phyloP scores from a whole-genome alignment of 495 filamentous ascomycete species.

The Penicillium argentinense region DNA sequence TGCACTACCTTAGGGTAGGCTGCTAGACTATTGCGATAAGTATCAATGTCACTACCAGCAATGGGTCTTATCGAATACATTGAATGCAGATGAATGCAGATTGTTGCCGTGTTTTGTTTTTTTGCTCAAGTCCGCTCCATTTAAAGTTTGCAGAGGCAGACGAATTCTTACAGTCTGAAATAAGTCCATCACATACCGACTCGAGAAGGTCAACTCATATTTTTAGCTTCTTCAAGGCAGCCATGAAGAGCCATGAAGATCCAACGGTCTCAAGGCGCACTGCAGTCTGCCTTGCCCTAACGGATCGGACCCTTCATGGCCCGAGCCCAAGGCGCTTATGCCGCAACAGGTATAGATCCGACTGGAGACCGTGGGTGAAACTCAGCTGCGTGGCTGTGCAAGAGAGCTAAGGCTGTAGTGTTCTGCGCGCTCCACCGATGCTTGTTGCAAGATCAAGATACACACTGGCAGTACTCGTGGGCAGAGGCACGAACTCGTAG shows the following conservation, averaged over 20 bases:
- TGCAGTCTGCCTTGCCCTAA: slow-evolving; percentile 1
- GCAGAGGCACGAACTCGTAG: no score
- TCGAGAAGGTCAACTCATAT: no score
- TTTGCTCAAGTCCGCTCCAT: background rate
- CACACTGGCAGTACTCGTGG: no score
- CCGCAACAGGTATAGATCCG: slow-evolving; percentile 13
- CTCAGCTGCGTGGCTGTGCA: slow-evolving; percentile 39
- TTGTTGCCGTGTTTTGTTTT: background rate
- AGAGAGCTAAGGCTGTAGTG: slow-evolving; percentile 5
- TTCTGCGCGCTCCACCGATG: slow-evolving; percentile 1
- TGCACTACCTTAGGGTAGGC: no score
- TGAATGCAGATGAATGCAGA: no score
- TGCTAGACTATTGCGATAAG: no score
- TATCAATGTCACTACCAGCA: no score
- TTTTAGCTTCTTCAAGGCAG: no score
- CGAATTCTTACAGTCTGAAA: slow-evolving; percentile 7
- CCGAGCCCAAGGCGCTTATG: slow-evolving; percentile 5
- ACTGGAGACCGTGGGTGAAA: slow-evolving; percentile 11
- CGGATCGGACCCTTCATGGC: background rate
- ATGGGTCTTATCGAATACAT: no score
- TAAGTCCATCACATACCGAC: no score
- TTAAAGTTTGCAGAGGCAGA: slow-evolving; percentile 11
- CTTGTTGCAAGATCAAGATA: background rate
- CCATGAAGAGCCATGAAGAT: no score
- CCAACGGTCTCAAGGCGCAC: background rate